These are phyloP conservation scores for Aspergillus intermedius DNA, from an alignment of 2,329 filamentous ascomycete genomes.

Conservation along the genomic window DNA sequence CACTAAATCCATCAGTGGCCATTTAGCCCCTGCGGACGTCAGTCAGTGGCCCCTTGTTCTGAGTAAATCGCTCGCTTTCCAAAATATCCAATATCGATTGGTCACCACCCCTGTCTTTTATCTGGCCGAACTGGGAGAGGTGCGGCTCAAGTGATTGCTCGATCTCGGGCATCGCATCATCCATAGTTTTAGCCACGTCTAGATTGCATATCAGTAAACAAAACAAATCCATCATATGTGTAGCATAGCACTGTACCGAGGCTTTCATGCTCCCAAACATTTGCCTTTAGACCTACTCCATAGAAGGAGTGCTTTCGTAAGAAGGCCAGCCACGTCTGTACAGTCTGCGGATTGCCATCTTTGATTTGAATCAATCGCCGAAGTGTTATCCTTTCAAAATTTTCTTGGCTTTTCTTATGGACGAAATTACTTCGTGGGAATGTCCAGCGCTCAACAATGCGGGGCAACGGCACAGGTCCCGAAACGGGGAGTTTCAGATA, in stretches of 20 bases:
- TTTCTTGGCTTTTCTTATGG: constrained; percentile 95
- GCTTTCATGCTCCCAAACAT: constrained; percentile 81
- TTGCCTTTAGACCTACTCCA: constrained; percentile 98
- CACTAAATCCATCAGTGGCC: neutral
- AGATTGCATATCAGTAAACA: constrained; percentile 8
- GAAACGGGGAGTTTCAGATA: constrained; percentile 81
- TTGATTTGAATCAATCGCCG: constrained; percentile 84
- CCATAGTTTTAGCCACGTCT: constrained; percentile 39
- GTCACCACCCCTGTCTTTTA: constrained; percentile 21
- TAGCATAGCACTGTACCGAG: constrained; percentile 49
- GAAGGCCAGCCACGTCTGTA: constrained; percentile 89
- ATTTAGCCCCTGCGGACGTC: constrained; percentile 23
- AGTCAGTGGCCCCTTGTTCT: constrained; percentile 30
- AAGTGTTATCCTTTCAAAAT: constrained; percentile 87
- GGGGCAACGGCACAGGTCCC: constrained; percentile 78
- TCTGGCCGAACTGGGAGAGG: constrained; percentile 37
- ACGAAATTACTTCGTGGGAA: constrained; percentile 85
- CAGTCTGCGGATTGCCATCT: constrained; percentile 80
- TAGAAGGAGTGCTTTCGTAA: constrained; percentile 87
- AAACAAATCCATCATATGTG: neutral
- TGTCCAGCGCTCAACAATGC: constrained; percentile 88
- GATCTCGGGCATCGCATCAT: constrained; percentile 29
- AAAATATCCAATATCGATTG: constrained; percentile 29
- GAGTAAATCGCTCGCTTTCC: constrained; percentile 30
- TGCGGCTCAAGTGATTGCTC: constrained; percentile 36